Evolutionary conservation across 192 early-diverging fungal species (phyloP), one percentile per base, ranked within the genome.

Genomic region (Rhizoclosmatium globosum): DNA sequence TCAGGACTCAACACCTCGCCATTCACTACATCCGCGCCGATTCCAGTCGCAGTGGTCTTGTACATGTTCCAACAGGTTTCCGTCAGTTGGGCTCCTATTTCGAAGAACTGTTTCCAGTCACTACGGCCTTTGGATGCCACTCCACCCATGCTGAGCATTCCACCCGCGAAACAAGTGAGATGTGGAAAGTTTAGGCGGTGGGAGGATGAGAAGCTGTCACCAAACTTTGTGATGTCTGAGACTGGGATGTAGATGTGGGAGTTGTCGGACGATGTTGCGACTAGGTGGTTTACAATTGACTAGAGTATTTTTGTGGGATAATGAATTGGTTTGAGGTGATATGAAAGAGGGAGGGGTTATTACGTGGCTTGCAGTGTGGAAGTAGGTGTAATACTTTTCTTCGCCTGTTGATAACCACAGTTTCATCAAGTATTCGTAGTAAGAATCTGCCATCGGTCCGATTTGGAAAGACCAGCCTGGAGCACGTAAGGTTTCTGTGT

Each of bases 401-500:
- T 84, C 82, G 7, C 82, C 82, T 6, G 84, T 88, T 9, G 83
- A 81, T n/a, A 88, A 19, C 79, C 79, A 86, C 4, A 86, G 39
- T 66, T 88, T 88, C 6, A 88, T 67, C 43, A 86, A 64, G 71
- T 88, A 88, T 67, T 88, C 87, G 64, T 86, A 88, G 66, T 82
- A 88, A 3, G 81, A 83, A 57, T 88, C 87, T 9, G 78, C 66
- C 21, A 62, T 81, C 3, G 78, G 82, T 1, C 87, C 87, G 57
- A 85, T 70, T 3, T 81, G 77, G 77, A 87, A 88, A 2, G 61
- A 64, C 44, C 21, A 75, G 23, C 43, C 62, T 41, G 57, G 42
- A 1, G 42, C 53, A 1, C 47, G 17, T 0, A 79, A 44, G 0
- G 11, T 43, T 15, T 3, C n/a, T 1, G 78, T 39, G 71, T 73